Percentiles rank a stretch among this genome's conserved stretches.
Conservation (phyloP, 1,139 yeast genomes). For the Geotrichum citri-aurantii region DNA sequence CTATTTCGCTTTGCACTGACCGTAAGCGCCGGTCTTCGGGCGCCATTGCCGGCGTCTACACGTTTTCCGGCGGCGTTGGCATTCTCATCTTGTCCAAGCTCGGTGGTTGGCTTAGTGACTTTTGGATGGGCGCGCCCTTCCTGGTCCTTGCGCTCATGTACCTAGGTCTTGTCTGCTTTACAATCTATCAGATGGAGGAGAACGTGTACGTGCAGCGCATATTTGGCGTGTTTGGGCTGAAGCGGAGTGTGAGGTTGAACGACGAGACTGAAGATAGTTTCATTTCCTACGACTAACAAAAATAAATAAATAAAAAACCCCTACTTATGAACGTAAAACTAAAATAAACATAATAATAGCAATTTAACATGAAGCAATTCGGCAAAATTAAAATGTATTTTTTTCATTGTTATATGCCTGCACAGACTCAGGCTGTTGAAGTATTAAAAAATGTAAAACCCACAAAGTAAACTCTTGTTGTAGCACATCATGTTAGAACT, state of each 20-base stretch:
- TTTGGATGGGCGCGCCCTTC: conserved; percentile 57
- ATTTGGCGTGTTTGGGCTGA: neutral
- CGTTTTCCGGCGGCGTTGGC: conserved; percentile 66
- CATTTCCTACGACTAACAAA: neutral
- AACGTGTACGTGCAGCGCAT: neutral
- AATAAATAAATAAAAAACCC: too few relatives aligned
- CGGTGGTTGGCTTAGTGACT: conserved; percentile 61
- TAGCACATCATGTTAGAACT: too few relatives aligned
- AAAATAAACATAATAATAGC: too few relatives aligned
- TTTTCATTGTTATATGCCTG: too few relatives aligned
- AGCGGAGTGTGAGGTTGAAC: neutral
- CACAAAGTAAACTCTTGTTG: too few relatives aligned
- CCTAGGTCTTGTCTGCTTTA: conserved; percentile 26
- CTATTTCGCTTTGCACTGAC: conserved; percentile 45
- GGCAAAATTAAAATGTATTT: too few relatives aligned
- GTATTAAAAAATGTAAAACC: too few relatives aligned
- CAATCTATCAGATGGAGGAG: conserved; percentile 16
- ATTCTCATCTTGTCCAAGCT: conserved; percentile 52
- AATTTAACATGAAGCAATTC: too few relatives aligned
- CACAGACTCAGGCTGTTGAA: too few relatives aligned
- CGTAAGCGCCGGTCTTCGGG: conserved; percentile 47
- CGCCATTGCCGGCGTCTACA: conserved; percentile 61
- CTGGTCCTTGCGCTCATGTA: conserved; percentile 48
- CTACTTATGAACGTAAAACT: neutral
- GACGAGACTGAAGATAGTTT: neutral